Conservation (phyloP, 2,329 filamentous ascomycete genomes). For the Rhinocladiella similis region DNA sequence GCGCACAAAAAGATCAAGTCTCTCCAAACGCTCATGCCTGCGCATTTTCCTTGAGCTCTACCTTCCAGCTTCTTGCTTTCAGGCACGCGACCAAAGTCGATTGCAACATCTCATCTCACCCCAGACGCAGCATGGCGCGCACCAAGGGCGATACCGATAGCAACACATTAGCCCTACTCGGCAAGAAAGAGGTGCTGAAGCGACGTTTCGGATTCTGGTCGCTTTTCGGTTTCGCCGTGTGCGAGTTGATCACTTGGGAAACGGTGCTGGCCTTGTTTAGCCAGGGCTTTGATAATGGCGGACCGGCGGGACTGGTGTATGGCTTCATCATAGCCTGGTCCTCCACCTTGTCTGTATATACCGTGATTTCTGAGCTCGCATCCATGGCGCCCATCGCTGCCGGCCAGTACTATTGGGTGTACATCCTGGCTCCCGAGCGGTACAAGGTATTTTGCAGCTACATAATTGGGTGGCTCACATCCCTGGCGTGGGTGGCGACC, state of each 20-base stretch:
- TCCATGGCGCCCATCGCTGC: conserved; percentile 50
- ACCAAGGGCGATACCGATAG: conserved; percentile 32
- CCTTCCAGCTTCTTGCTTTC: too few species aligned
- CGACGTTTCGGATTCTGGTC: conserved; percentile 45
- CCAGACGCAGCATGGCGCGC: conserved; percentile 9
- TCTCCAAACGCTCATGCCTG: not conserved
- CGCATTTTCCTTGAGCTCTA: too few species aligned
- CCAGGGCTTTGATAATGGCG: conserved; percentile 46
- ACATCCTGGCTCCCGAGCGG: conserved; percentile 44
- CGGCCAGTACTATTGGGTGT: conserved; percentile 50
- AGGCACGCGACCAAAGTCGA: not conserved
- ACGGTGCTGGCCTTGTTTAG: conserved; percentile 46
- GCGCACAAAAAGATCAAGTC: not conserved
- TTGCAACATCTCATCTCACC: not conserved
- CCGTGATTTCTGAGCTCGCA: conserved; percentile 48
- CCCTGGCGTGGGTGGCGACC: conserved; percentile 45
- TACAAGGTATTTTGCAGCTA: conserved; percentile 46
- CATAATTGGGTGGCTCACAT: conserved; percentile 46
- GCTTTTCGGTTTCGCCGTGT: conserved; percentile 47
- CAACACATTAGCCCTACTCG: conserved; percentile 42
- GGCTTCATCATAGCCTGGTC: conserved; percentile 55
- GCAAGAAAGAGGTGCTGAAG: conserved; percentile 48
- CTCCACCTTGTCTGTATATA: conserved; percentile 50
- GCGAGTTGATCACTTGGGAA: conserved; percentile 49
- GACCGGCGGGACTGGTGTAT: conserved; percentile 51